Base-by-base conservation (phyloP, 2,329 filamentous ascomycete genomes). In the Pseudogymnoascus sp. region DNA sequence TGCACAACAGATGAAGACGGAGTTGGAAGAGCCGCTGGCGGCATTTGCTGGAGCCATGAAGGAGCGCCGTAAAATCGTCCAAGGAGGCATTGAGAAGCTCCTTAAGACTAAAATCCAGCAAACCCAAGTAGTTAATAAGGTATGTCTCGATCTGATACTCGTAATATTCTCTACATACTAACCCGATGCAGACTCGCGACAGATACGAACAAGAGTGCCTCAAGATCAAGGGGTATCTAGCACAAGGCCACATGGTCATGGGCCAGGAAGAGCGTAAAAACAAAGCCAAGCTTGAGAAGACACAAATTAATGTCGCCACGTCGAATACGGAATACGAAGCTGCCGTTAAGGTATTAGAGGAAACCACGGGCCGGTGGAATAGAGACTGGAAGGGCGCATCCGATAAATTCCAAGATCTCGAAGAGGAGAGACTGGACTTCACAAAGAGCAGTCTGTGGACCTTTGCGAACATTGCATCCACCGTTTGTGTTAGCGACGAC, bases 221-320 rank as follows among this genome's bases (percentile, higher is more conserved):
- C 50, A 95, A 96, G 75, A 97, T 99, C 75, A 99, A 99, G 77
- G 95, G 95, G 40, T 99, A 99, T 73, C 85, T 99, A 4, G 95
- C 96, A 3, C 95, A 99, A 76, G 95, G 95, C 8, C 96, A 99
- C 75, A 99, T 99, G 95, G 95, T 99, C 64, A 99, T 99, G 95
- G 95, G 95, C 12, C 95, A 99, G 71, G 95, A 99, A 75, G 95
- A 99, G 79, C 87, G 95, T 28, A 97, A 96, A 78, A 99, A 99
- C 77, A 99, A 99, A 78, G 93, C 93, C 21, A 97, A 96, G 77
- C 84, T 99, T 46, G 95, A 99, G 76, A 99, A 99, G 83, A 97
- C 95, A 1, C 95, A 99, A 75, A 95, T 97, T 70, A 96, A 93
- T 71, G 84, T 99, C 64, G 93, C 93, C 0, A 87, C 88, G 6